Conservation (phyloP, 169 alveolate species). For the Plasmodium relictum region DNA sequence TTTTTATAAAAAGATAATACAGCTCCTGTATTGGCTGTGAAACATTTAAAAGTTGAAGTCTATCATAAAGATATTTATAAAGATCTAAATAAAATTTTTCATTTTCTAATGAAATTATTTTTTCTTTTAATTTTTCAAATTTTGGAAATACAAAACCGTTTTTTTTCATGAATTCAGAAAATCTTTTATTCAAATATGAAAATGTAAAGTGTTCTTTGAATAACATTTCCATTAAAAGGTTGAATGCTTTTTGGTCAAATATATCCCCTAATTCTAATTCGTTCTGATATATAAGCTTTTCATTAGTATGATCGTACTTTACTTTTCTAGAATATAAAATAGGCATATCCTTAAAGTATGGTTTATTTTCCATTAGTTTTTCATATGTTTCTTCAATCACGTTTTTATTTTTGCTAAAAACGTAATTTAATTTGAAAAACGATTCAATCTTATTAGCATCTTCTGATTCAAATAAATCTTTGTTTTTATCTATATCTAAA, state of each 20-base stretch:
- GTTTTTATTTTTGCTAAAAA: constrained; percentile 21
- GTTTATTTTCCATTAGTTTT: neutral
- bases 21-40: constrained; percentile 30
- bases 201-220: constrained; percentile 17
- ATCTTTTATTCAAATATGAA: neutral
- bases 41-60: constrained; percentile 6
- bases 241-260: constrained; percentile 23
- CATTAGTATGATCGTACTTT: constrained; percentile 21
- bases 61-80: constrained; percentile 32
- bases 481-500: neutral
- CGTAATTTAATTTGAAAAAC: constrained; percentile 12
- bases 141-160: constrained; percentile 8
- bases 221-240: neutral
- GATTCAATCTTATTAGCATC: constrained; percentile 23
- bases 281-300: neutral
- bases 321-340: constrained; percentile 13
- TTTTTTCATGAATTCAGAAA: constrained; percentile 10
- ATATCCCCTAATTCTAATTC: constrained; percentile 9
- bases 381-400: neutral
- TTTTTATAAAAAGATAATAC: constrained; percentile 6
- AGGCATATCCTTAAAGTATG: neutral
- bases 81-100: neutral
- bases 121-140: constrained; percentile 7
- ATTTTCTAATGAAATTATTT: neutral
- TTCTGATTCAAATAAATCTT: neutral